Base-by-base conservation (phyloP, 768 basidiomycete species). In the Pleurotus tuoliensis region DNA sequence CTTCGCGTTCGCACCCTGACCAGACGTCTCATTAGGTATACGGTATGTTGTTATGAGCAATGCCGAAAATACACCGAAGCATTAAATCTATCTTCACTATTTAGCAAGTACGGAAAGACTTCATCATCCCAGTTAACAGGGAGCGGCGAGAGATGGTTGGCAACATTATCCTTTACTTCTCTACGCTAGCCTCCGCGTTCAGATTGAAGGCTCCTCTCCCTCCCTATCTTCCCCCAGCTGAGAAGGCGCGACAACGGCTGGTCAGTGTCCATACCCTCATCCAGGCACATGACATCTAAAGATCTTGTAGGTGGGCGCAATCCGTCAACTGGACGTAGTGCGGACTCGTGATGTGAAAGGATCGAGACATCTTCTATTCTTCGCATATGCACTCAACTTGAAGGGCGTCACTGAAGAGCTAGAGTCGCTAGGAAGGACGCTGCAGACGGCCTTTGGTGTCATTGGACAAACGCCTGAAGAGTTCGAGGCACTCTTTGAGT, bases 111-210 rank as follows among this genome's bases (percentile, higher is more conserved):
- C 79, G 90, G 43, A 74, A 79, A 25, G 93, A 96, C 56, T 98
- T 97, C 63, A 91, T 98, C 60, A 69, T 92, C 2, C 95, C 96
- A 1, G 94, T 96, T 47, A 97, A 90, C 65, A 81, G 74, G 65
- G 88, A 97, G 63, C 80, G 96, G 18, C 84, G 89, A 3, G 95
- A 97, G 67, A 92, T 99, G 91, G 92, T 86, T 47, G 95, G 95
- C 38, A 96, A 93, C 69, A 90, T 98, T 59, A 89, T 98, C 56
- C 81, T 99, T 8, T 93, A 87, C 67, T 89, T 94, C 67, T 90
- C 92, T 1, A 83, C 82, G 0, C 76, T 95, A 27, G 83, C 91
- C 3, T 82, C 89, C 1, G 87, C 88, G 1, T 91, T 95, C 68
- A 77, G 84, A 15, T 76, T 92, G 41, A 96, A 96, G 65, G 86